Evolutionary conservation across 139 green algal species (phyloP).

Genomic region (Spirogloea muscicola): DNA sequence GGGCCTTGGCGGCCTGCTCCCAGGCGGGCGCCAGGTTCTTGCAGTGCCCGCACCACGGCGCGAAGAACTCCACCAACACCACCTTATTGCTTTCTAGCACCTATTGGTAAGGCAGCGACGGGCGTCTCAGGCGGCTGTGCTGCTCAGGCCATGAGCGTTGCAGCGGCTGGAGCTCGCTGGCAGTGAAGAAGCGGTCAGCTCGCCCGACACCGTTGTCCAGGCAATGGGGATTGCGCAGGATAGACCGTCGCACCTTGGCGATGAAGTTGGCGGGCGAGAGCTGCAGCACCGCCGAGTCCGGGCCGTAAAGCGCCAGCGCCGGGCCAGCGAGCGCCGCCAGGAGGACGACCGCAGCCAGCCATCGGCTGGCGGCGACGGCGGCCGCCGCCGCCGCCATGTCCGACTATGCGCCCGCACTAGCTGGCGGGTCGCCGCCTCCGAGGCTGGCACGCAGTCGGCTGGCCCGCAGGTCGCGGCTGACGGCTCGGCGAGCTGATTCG

Average conservation of each 20-base stretch:
- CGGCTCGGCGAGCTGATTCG: too few species aligned
- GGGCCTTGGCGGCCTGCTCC: slow-evolving; percentile 52
- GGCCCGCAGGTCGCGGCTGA: too few species aligned
- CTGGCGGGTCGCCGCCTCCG: too few species aligned
- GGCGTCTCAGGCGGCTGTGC: background rate
- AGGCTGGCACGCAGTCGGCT: too few species aligned
- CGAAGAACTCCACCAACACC: slow-evolving; percentile 48
- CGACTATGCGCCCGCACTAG: too few species aligned
- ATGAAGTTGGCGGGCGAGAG: slow-evolving; percentile 16
- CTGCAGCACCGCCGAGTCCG: background rate
- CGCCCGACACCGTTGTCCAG: too few species aligned
- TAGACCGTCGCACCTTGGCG: background rate
- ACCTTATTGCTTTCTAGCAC: slow-evolving; percentile 16
- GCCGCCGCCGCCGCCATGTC: too few species aligned
- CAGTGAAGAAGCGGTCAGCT: background rate
- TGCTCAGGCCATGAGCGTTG: background rate
- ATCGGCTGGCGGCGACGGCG: too few species aligned
- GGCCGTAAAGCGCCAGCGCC: background rate
- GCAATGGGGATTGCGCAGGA: background rate
- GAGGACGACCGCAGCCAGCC: background rate
- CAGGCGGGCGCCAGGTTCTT: slow-evolving; percentile 42
- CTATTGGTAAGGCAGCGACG: background rate
- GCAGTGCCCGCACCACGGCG: slow-evolving; percentile 45
- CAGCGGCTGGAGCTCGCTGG: background rate
- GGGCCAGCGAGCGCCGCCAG: background rate